Conservation (phyloP, 2,329 filamentous ascomycete genomes). For the Aspergillus hortae region DNA sequence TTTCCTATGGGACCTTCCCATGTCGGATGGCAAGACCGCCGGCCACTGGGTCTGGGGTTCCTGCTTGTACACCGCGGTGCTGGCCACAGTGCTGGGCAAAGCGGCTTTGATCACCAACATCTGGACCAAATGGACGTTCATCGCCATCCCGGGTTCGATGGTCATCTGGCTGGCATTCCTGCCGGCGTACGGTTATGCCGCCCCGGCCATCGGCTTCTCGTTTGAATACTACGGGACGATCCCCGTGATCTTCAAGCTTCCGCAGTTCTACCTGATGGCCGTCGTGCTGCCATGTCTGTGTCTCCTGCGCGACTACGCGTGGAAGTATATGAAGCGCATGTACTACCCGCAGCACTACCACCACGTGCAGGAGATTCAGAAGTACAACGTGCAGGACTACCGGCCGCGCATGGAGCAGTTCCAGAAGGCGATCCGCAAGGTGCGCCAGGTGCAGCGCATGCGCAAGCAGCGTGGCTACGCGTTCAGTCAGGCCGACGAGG, state of each 20-base stretch:
- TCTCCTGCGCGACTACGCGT: constrained; percentile 81
- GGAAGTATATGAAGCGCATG: constrained; percentile 98
- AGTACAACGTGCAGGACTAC: constrained; percentile 99
- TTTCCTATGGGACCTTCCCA: constrained; percentile 75
- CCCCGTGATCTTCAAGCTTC: constrained; percentile 72
- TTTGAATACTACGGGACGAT: constrained; percentile 82
- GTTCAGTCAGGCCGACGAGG: constrained; percentile 96
- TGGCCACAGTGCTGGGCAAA: constrained; percentile 90
- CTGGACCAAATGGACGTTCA: constrained; percentile 97
- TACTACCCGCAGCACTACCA: constrained; percentile 95
- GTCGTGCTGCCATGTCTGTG: constrained; percentile 76
- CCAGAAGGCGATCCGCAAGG: constrained; percentile 98
- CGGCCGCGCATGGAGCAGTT: constrained; percentile 98
- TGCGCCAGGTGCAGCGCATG: constrained; percentile 97
- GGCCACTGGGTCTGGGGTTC: constrained; percentile 99
- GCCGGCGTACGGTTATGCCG: constrained; percentile 79
- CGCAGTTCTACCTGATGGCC: constrained; percentile 89
- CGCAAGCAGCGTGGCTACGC: constrained; percentile 98
- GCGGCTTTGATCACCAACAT: constrained; percentile 92
- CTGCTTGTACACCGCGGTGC: constrained; percentile 87
- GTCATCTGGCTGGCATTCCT: constrained; percentile 87
- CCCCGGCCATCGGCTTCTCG: constrained; percentile 76
- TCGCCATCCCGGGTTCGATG: constrained; percentile 93
- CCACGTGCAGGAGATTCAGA: constrained; percentile 98
- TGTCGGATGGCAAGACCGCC: constrained; percentile 73